Base-by-base conservation (phyloP, 2,329 filamentous ascomycete species). In the Phaeosphaeria sp. region DNA sequence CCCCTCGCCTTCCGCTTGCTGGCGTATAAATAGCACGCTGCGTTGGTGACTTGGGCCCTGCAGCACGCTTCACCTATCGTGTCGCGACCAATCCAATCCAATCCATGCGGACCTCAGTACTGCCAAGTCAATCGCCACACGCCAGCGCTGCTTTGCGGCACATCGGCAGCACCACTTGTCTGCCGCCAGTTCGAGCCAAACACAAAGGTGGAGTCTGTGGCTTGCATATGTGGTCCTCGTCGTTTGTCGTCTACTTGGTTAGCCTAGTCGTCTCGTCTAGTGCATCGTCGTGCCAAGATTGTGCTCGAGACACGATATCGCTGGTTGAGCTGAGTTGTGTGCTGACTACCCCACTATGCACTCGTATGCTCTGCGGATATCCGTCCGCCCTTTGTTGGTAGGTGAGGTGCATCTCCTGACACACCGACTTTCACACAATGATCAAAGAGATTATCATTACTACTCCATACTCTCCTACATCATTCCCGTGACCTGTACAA, bases 391-490 rank as follows among this genome's bases (percentile, higher is more conserved):
- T 13, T 13, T 15, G 13, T 7, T 36, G 30, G 9, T 15, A 36
- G 30, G 30, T 15, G 30, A 7, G 7, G 30, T 36, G 11, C 6
- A 13, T 13, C 3, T 36, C 7, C 11, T 13, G 30, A 36, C 7
- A 36, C 3, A 6, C 7, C 3, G 30, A 7, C 11, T 5, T 30
- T 6, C 25, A 11, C 11, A 30, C 6, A 30, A 6, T 6, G 30
- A 36, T 36, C 5, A 36, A 36, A 36, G 30, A 36, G 30, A 36
- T 36, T 46, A 56, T 53, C 52, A 56, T 46, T 52, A 56, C 50
- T 36, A 25, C 46, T 27, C 42, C 33, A 20, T 18, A 11, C 22
- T 52, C 46, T 36, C 30, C 50, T 46, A 36, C 33, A 42, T 50
- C 44, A 23, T 21, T 10, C 18, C 42, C 9, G n/a, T 22, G 42